Percentiles rank a stretch among this genome's conserved stretches.
Conservation (phyloP, 768 basidiomycete genomes). For the Leccinum boreale region DNA sequence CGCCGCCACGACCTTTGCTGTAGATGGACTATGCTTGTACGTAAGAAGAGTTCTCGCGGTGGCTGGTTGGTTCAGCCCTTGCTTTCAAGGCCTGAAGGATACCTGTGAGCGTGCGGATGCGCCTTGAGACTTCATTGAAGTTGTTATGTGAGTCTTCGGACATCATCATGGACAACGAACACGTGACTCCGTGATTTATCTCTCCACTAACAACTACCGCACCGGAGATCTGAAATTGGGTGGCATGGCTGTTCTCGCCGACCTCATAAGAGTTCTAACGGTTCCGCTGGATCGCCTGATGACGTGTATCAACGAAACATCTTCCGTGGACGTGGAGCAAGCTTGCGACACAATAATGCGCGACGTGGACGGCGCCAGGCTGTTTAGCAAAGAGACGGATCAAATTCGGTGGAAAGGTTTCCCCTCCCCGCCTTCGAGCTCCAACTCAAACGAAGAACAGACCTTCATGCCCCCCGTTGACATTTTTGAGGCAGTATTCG, state of each 20-base stretch:
- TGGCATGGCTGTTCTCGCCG: background rate
- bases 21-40: too few species aligned
- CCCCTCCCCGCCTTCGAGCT: background rate
- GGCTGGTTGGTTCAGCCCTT: too few species aligned
- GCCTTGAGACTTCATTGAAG: too few species aligned
- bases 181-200: too few species aligned
- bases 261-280: background rate
- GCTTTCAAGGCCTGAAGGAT: too few species aligned
- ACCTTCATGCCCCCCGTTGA: background rate
- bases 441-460: background rate
- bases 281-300: background rate
- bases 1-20: too few species aligned
- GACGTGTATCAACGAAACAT: background rate
- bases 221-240: background rate
- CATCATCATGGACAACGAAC: too few species aligned
- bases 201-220: background rate
- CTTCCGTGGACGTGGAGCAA: background rate
- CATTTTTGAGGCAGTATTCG: background rate
- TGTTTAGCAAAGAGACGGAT: background rate
- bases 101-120: too few species aligned
- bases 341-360: background rate
- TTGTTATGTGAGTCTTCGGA: too few species aligned
- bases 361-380: background rate
- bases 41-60: too few species aligned
- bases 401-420: background rate